Evolutionary conservation across 2,329 filamentous ascomycete genomes (phyloP), one percentile per base, ranked within the genome.

Genomic region (Calcarisporium arbuscula): DNA sequence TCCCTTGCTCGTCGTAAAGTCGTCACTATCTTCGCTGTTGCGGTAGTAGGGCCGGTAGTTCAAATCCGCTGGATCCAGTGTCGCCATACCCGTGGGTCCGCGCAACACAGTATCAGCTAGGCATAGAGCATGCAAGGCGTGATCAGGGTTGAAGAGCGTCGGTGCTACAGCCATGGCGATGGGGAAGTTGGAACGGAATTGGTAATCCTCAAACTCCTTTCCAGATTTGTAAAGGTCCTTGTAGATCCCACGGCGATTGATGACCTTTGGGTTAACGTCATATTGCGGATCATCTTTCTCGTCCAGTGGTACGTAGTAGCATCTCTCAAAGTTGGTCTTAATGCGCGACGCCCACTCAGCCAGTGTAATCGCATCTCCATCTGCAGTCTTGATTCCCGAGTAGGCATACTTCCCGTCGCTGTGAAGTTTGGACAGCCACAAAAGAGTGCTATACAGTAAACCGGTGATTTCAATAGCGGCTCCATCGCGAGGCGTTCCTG

Each of bases 151-250:
- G 57, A 98, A 98, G 11, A 98, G 76, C 18, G 86, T 82, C 0
- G 92, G 86, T 0, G 94, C 89, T 1, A 94, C 90, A 3, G 83
- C 78, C 92, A 98, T 96, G 47, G 90, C 87, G 45, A 98, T 90
- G 20, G 89, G 76, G 64, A 94, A 96, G 64, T 98, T 98, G 42
- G 85, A 72, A 17, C 92, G 85, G 27, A 98, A 76, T 58, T 98
- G 92, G 62, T 98, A 98, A 62, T 98, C 92, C 55, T 96, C 88
- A 54, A 94, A 95, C 56, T 92, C 86, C 61, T 95, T 96, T 43
- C 87, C 87, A 30, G 88, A 94, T 46, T 75, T 80, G 72, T 95
- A 95, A 14, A 96, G 66, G 57, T 98, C 92, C 65, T 98, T 98
- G 77, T 98, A 98, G 54, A 98, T 94, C 41, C 92, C 94, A 16